Conservation (phyloP, 2,329 filamentous ascomycete genomes). For the Xylaria digitata region DNA sequence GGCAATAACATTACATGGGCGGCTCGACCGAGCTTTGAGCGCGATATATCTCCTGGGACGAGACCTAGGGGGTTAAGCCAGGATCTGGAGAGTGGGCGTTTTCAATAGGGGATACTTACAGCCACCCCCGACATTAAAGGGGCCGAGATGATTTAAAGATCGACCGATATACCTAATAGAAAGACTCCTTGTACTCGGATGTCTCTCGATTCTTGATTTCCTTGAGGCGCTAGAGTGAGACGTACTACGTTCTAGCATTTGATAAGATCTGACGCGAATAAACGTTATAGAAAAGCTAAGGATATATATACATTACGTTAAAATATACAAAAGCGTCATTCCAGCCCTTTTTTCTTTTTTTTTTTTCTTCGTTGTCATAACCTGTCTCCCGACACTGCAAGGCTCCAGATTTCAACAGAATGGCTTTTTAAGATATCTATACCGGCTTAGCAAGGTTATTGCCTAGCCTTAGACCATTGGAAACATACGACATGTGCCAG, state of each 20-base stretch:
- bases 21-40: constrained; percentile 27
- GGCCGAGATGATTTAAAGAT: neutral
- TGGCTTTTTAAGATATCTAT: neutral
- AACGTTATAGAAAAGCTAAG: no score
- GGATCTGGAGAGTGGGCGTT: constrained; percentile 38
- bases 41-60: neutral
- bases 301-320: no score
- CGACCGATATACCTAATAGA: neutral
- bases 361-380: neutral
- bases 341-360: neutral
- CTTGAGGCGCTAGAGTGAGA: neutral
- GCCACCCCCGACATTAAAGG: neutral
- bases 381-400: neutral
- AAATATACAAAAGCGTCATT: no score
- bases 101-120: neutral
- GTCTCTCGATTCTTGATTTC: neutral
- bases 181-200: neutral
- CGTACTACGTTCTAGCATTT: neutral
- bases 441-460: neutral
- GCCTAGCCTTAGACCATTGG: neutral
- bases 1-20: constrained; percentile 48
- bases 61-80: constrained; percentile 14
- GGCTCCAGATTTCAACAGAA: neutral
- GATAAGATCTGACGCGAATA: neutral
- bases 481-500: constrained; percentile 1